These are phyloP conservation scores for Sporobolus alterniflorus DNA, from an alignment of 202 grass and related monocot genomes.

Conservation along the genomic window DNA sequence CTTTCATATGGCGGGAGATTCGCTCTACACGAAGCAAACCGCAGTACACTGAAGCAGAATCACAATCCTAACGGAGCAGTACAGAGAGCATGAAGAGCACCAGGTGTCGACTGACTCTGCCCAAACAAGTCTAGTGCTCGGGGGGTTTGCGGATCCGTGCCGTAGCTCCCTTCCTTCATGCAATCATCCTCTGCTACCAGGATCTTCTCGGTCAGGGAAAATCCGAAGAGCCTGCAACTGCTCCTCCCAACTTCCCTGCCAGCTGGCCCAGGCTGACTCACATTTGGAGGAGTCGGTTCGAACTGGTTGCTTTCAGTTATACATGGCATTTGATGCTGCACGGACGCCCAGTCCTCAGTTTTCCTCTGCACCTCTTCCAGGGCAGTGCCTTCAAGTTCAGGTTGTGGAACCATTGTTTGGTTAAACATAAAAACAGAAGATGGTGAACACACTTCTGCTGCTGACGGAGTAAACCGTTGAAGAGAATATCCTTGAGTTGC, in stretches of 20 bases:
- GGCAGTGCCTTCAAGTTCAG: conserved; percentile 3
- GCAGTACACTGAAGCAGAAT: conserved; percentile 6
- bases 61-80: conserved; percentile 62
- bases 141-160: background rate
- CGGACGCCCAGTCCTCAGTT: background rate
- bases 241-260: background rate
- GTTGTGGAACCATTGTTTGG: conserved; percentile 19
- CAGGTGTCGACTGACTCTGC: conserved; percentile 26
- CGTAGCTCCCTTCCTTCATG: conserved; percentile 21
- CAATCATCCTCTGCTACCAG: conserved; percentile 33
- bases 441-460: conserved; percentile 57
- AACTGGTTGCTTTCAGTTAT: background rate
- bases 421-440: conserved; percentile 87
- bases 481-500: conserved; percentile 39
- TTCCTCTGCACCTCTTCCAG: conserved; percentile 16
- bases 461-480: conserved; percentile 26
- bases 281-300: background rate
- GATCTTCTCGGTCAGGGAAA: conserved; percentile 70
- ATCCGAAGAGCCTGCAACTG: conserved; percentile 78
- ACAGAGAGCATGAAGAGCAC: conserved; percentile 56
- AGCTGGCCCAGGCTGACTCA: background rate
- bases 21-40: background rate
- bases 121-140: conserved; percentile 56
- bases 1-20: background rate
- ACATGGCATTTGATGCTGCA: background rate